Conservation (phyloP, 805 yeast genomes). For the Ogataea pini region DNA sequence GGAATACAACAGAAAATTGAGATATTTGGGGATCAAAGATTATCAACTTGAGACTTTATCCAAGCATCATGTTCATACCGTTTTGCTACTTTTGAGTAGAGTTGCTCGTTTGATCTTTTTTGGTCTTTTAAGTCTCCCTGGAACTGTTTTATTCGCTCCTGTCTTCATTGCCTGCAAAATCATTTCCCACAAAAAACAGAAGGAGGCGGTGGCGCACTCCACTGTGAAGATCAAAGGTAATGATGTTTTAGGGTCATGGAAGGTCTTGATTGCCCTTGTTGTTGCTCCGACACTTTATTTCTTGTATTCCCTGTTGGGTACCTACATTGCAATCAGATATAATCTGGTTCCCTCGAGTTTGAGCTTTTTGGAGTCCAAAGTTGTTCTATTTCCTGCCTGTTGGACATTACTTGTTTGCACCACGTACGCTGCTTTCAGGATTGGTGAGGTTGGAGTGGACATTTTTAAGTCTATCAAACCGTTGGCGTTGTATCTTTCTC, state of each 20-base stretch:
- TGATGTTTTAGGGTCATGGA: constrained; percentile 97
- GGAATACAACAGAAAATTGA: constrained; percentile 64
- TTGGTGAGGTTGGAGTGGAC: constrained; percentile 95
- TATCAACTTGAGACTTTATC: constrained; percentile 66
- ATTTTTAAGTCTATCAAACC: constrained; percentile 83
- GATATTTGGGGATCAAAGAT: constrained; percentile 63
- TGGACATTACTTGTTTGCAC: constrained; percentile 69
- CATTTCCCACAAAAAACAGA: constrained; percentile 72
- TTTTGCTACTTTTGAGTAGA: constrained; percentile 58
- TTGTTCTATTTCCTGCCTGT: constrained; percentile 46
- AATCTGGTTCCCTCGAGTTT: constrained; percentile 17
- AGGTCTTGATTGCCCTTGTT: constrained; percentile 82
- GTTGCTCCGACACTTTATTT: constrained; percentile 83
- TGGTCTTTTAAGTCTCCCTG: constrained; percentile 74
- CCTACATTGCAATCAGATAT: constrained; percentile 25
- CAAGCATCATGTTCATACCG: constrained; percentile 49
- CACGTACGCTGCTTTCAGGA: constrained; percentile 82
- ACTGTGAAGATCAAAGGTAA: constrained; percentile 86
- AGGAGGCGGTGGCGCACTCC: constrained; percentile 78
- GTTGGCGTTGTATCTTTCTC: constrained; percentile 56
- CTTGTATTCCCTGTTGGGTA: constrained; percentile 68
- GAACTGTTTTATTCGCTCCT: constrained; percentile 83
- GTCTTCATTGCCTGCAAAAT: constrained; percentile 75
- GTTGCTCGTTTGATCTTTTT: constrained; percentile 54
- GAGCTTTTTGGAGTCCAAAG: constrained; percentile 5